phyloP scores from a whole-genome alignment of 345 rosid species.

The Raphanus raphanistrum region DNA sequence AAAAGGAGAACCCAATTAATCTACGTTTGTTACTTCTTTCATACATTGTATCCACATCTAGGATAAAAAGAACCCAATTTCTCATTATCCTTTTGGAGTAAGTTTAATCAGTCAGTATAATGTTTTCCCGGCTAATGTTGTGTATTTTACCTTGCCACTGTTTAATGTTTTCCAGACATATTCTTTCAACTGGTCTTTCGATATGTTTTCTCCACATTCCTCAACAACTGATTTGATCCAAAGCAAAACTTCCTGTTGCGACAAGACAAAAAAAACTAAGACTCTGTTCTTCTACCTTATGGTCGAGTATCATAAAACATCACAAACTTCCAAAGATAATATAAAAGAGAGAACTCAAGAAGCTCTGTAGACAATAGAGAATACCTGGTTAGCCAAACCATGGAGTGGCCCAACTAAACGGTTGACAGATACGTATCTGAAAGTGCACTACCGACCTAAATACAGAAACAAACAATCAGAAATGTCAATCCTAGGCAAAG shows the following conservation, averaged over 20 bases:
- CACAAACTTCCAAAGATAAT: slow-evolving; percentile 14
- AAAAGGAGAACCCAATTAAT: too few species aligned
- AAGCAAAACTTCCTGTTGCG: slow-evolving; percentile 83
- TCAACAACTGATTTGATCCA: slow-evolving; percentile 95
- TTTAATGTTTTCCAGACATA: slow-evolving; percentile 95
- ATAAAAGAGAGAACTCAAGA: slow-evolving; percentile 9
- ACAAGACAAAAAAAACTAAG: slow-evolving; percentile 15
- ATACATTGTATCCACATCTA: too few species aligned
- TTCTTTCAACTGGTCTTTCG: slow-evolving; percentile 76
- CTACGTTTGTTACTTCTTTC: too few species aligned
- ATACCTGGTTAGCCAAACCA: slow-evolving; percentile 99
- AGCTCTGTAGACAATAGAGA: slow-evolving; percentile 11
- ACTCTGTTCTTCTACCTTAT: not conserved
- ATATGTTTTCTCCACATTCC: slow-evolving; percentile 85
- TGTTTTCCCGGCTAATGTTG: not conserved
- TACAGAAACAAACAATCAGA: slow-evolving; percentile 17
- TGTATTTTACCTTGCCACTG: slow-evolving; percentile 76
- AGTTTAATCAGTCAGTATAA: too few species aligned
- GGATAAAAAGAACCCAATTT: too few species aligned
- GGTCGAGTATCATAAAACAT: slow-evolving; percentile 12
- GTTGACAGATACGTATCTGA: slow-evolving; percentile 96
- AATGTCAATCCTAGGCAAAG: not conserved
- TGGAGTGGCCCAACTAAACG: slow-evolving; percentile 99
- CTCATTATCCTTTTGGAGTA: too few species aligned
- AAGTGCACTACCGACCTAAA: slow-evolving; percentile 95